Base-by-base conservation (phyloP, 352 stramenopile species). In the Pythium aquatile region DNA sequence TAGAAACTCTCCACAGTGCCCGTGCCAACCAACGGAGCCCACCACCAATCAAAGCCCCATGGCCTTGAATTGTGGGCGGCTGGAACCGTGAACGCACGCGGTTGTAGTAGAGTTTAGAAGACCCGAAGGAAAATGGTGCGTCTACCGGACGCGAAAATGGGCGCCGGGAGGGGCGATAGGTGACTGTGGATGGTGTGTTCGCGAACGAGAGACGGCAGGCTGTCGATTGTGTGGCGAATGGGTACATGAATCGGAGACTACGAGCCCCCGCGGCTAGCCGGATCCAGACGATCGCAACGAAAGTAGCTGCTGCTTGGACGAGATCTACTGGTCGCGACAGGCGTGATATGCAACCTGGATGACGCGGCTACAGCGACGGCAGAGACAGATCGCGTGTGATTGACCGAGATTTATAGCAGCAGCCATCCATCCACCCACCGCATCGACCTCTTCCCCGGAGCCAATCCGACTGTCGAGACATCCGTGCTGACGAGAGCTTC, bases 71-170 rank as follows among this genome's bases (percentile, higher is more conserved):
- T 65, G 59, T 64, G 59, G 55, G 49, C 35, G 48, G 48, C 37
- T 29, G 44, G 44, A 51, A 51, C 44, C 44, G 44, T 51, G 44
- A 51, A 51, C 35, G 51, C 28, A 44, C 39, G 54, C 29, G 46
- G 30, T 60, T 39, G 53, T 89, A 92, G 75, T 92, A 88, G 86
- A 87, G 81, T 92, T 92, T 92, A 92, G 81, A 90, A 92, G 81
- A 89, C 83, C 83, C 87, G 85, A 79, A 79, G 76, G 72, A 89
- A 90, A 90, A 92, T 92, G 83, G 83, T 92, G 80, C 69, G 66
- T 73, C 29, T 30, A 3, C 39, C 5, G 11, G 47, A 56, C 24
- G 32, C 17, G 40, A 47, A 42, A 30, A 58, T 14, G 14, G 11
- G 42, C 37, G 10, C 10, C 28, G 32, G 55, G 20, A 42, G 32